Base-by-base conservation (phyloP, 2,329 filamentous ascomycete genomes). In the Ophiostoma perfectum region DNA sequence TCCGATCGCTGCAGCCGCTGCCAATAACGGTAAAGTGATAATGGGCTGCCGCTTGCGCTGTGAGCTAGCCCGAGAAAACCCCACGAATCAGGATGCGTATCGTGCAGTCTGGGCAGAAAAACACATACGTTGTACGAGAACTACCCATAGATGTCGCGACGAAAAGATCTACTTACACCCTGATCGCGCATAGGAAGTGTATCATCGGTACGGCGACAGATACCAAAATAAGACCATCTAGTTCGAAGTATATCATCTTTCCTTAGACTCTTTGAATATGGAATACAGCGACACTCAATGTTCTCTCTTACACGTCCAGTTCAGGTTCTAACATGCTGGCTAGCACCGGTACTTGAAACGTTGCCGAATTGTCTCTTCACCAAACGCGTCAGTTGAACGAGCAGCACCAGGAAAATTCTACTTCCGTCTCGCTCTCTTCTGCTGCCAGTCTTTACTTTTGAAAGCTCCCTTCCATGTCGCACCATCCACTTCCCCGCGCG, bases 31-130 rank as follows among this genome's bases (percentile, higher is more conserved):
- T 27, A 27, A 27, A 27, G 27, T 27, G 27, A 27, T 27, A 27
- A 27, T 27, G 27, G 27, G 27, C 27, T 27, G 27, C 2, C 1
- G 27, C 27, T 27, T 27, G 27, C 27, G 27, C 27, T 27, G 27
- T 67, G 18, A 45, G n/a, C 18, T 27, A 14, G 36, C 27, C 60
- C 66, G 66, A 66, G 52, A 62, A 65, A 45, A 65, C 16, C 9
- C 67, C 67, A 68, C 67, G 49, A 68, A 68, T 68, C 63, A 68
- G 63, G 18, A 45, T 4, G 18, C 67, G 41, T 9, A 27, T 8
- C 9, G n/a, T 27, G 18, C n/a, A 14, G 45, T 14, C 49, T 49
- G 14, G n/a, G 27, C 27, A 27, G 27, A 27, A 27, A 27, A 27
- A 27, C 27, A 27, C 27, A 27, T 27, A 27, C 27, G 27, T 27